These are phyloP conservation scores for Daldinia sp. DNA, from an alignment of 2,329 filamentous ascomycete species.

Conservation along the genomic window DNA sequence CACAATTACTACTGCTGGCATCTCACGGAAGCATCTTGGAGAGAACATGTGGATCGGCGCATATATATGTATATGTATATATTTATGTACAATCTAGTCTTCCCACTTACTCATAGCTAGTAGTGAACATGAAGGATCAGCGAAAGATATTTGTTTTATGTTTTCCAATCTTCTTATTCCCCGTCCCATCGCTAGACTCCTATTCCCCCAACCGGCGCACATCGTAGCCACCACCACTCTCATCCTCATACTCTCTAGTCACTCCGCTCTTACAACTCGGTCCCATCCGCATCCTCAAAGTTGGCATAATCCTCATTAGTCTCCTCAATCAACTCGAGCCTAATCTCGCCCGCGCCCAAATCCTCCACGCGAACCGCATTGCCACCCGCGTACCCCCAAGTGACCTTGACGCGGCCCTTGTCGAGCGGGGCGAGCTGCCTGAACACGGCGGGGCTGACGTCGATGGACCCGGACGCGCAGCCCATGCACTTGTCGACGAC, in stretches of 20 bases:
- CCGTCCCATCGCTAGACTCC: not conserved
- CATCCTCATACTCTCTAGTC: not conserved
- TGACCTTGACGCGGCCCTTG: conserved; percentile 33
- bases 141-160: not conserved
- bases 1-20: not conserved
- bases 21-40: not conserved
- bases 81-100: conserved; percentile 7
- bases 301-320: conserved; percentile 13
- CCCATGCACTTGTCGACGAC: conserved; percentile 40
- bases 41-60: not conserved
- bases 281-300: not conserved
- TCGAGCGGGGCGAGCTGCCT: conserved; percentile 25
- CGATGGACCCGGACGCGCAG: conserved; percentile 37
- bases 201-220: not conserved
- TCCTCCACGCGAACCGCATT: conserved; percentile 34
- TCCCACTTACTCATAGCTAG: not conserved
- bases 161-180: not conserved
- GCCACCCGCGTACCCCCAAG: conserved; percentile 38
- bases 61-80: not conserved
- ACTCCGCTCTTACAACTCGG: conserved; percentile 4
- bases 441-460: conserved; percentile 39
- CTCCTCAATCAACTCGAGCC: conserved; percentile 2
- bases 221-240: not conserved
- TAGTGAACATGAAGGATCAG: not conserved
- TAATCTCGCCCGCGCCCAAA: conserved; percentile 36